phyloP scores from a whole-genome alignment of 305 asterid genomes.

The Solanum aculeatissimum region DNA sequence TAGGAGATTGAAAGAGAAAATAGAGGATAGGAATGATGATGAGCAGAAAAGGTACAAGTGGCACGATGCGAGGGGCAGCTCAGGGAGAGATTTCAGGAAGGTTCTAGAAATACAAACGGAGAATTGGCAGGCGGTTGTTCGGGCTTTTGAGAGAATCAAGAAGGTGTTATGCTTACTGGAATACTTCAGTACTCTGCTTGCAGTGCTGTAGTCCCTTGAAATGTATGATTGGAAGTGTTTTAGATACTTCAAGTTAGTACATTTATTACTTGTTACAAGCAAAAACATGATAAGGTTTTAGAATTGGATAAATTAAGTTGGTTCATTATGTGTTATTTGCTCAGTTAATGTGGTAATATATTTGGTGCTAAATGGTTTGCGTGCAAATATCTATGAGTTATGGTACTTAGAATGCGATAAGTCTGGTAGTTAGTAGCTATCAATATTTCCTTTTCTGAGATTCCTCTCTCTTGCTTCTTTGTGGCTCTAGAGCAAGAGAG shows the following conservation, averaged over 20 bases:
- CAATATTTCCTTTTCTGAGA: background rate
- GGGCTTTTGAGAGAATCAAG: constrained; percentile 74
- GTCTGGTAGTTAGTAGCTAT: background rate
- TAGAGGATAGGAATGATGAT: constrained; percentile 5
- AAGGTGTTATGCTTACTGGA: constrained; percentile 39
- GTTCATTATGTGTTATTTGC: background rate
- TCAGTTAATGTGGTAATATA: background rate
- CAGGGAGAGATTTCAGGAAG: constrained; percentile 27
- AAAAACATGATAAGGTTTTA: background rate
- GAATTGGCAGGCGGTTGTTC: constrained; percentile 87
- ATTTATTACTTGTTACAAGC: background rate
- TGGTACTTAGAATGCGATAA: background rate
- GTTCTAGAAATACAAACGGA: constrained; percentile 49
- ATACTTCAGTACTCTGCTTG: background rate
- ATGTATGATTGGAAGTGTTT: background rate
- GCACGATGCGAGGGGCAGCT: constrained; percentile 73
- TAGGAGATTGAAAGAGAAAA: constrained; percentile 1
- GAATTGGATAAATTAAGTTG: background rate
- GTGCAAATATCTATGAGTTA: background rate
- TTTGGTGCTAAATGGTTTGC: background rate
- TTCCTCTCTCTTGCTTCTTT: background rate
- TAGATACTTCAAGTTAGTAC: background rate
- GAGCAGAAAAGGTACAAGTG: constrained; percentile 37
- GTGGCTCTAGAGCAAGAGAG: background rate
- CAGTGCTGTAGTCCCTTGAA: background rate